phyloP scores from a whole-genome alignment of 495 filamentous ascomycete genomes.

The Neurospora africana region DNA sequence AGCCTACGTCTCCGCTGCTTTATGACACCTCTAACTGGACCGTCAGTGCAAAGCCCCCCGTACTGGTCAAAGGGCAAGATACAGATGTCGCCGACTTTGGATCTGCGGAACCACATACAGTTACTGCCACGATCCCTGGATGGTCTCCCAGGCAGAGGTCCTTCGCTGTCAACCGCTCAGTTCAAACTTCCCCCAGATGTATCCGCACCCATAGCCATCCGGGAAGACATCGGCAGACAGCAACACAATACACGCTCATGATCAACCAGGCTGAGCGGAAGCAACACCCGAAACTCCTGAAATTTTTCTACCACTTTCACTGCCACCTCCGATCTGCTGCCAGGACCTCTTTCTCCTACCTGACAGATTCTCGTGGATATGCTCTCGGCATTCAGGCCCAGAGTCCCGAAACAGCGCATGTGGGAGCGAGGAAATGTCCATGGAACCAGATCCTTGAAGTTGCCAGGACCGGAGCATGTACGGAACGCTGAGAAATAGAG shows the following conservation, averaged over 20 bases:
- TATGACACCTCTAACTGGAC: background rate
- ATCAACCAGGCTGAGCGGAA: background rate
- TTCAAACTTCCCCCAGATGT: background rate
- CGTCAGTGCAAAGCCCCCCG: background rate
- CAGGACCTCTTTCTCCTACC: conserved; percentile 1
- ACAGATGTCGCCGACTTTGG: background rate
- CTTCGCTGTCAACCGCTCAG: background rate
- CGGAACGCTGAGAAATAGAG: background rate
- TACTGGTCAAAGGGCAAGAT: background rate
- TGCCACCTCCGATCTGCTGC: conserved; percentile 12
- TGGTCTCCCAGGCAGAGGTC: background rate
- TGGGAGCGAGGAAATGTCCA: background rate
- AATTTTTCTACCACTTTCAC: conserved; percentile 7
- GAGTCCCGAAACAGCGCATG: conserved; percentile 5
- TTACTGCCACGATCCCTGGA: background rate
- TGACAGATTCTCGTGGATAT: conserved; percentile 8
- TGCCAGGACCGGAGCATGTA: background rate
- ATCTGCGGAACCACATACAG: background rate
- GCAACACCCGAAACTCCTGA: background rate
- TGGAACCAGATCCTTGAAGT: background rate
- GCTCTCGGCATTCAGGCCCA: conserved; percentile 14
- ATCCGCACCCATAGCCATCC: background rate
- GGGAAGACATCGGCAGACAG: background rate
- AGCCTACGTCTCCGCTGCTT: background rate
- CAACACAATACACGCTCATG: background rate